Evolutionary conservation across 805 yeast genomes (phyloP), one percentile per base, ranked within the genome.

Genomic region (Starmerella apicola): DNA sequence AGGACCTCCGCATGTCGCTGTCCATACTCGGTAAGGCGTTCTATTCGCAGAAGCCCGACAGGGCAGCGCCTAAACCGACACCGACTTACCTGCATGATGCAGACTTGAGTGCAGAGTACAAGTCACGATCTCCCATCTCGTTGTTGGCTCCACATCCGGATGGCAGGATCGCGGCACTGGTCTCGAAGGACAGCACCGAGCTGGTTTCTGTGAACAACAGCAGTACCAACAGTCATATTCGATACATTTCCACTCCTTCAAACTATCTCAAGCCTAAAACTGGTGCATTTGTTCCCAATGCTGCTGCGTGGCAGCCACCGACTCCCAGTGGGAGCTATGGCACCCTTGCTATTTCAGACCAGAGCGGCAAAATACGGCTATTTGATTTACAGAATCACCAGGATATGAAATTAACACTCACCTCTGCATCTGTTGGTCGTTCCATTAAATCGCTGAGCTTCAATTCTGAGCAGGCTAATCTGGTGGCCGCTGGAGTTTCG

Each of bases 401-500:
- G 22, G 25, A 24, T 3, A 27, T 41, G n/a, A 19, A 10, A 29
- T 21, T 27, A 5, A 21, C 32, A 17, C 41, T 34, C 31, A 35
- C 44, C 6, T 43, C 41, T 15, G 35, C 32, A 24, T 40, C 37
- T 15, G 37, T 36, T 10, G 52, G 60, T 38, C 67, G 78, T 0
- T 68, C 69, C 38, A 67, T 77, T 12, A 57, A 74, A 41, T 61
- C 75, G 17, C 69, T 80, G 33, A 69, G 75, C 40, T 80, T 85
- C 77, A 76, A 75, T 45, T 16, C 41, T 18, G 38, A 27, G 26
- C 48, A 43, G 41, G 83, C 86, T 0, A 62, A 62, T n/a, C 45
- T 77, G 4, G 61, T 86, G 3, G 76, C 81, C 0, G 69, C 84
- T 3, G 95, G 93, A 1, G 79, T 82, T 21, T 70, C 69, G 27